A percentile compares a stretch with the other conserved stretches of the same genome.
Evolutionary conservation across 805 yeast genomes (phyloP).

Genomic region (Hanseniaspora guilliermondii): DNA sequence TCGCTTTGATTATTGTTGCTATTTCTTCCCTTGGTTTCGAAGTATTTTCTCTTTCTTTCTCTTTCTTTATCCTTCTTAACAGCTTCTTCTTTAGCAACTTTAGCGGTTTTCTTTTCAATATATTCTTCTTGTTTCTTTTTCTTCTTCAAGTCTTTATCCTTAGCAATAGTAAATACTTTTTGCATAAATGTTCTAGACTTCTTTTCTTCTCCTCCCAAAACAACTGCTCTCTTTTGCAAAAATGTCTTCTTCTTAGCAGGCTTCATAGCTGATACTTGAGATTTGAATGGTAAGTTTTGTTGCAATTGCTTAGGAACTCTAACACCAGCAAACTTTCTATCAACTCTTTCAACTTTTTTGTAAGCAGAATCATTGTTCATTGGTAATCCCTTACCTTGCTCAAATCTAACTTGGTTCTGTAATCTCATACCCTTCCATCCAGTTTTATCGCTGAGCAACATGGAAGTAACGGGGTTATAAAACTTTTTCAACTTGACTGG

Average conservation of each 20-base stretch:
- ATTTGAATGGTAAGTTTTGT: conserved; percentile 73
- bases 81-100: conserved; percentile 58
- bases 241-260: conserved; percentile 78
- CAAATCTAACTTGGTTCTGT: conserved; percentile 88
- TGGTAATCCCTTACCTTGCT: conserved; percentile 52
- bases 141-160: conserved; percentile 72
- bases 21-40: conserved; percentile 52
- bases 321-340: conserved; percentile 76
- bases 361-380: conserved; percentile 39
- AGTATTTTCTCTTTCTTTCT: conserved; percentile 78
- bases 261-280: conserved; percentile 79
- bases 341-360: conserved; percentile 66
- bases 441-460: conserved; percentile 59
- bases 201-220: conserved; percentile 83
- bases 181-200: conserved; percentile 81
- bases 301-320: conserved; percentile 73
- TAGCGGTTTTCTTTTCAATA: conserved; percentile 57
- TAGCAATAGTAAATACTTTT: conserved; percentile 71
- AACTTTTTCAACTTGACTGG: conserved; percentile 83
- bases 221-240: conserved; percentile 83
- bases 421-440: conserved; percentile 96
- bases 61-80: conserved; percentile 59
- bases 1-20: conserved; percentile 22
- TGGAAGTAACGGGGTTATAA: conserved; percentile 91
- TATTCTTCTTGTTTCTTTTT: conserved; percentile 59